Evolutionary conservation across 2,329 filamentous ascomycete species (phyloP).

Genomic region (Monosporascus sp.): DNA sequence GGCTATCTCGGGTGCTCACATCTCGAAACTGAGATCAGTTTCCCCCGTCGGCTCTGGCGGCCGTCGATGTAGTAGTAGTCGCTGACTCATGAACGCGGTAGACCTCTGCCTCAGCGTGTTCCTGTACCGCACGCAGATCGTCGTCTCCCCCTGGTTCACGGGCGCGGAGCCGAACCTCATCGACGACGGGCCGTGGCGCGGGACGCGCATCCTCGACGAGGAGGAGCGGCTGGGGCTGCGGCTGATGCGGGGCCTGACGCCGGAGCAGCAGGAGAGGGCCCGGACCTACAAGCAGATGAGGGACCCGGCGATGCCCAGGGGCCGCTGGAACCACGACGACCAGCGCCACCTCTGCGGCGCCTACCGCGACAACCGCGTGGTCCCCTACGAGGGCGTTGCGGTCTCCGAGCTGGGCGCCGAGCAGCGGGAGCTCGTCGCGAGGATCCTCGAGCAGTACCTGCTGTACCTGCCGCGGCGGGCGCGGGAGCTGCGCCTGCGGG

Average conservation of each 20-base stretch:
- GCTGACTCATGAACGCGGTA: too few relatives aligned
- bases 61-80: too few relatives aligned
- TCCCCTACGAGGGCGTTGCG: conserved; percentile 66
- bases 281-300: conserved; percentile 55
- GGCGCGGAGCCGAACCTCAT: conserved; percentile 76
- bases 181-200: conserved; percentile 56
- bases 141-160: conserved; percentile 71
- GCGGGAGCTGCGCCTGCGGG: conserved; percentile 47
- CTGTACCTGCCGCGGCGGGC: conserved; percentile 59
- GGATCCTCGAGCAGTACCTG: conserved; percentile 59
- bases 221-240: conserved; percentile 61
- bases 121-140: conserved; percentile 58
- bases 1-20: too few relatives aligned
- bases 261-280: conserved; percentile 41
- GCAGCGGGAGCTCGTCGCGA: conserved; percentile 51
- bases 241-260: conserved; percentile 60
- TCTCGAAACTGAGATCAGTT: too few relatives aligned
- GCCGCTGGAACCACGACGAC: conserved; percentile 76
- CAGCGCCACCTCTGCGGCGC: conserved; percentile 74
- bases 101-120: conserved; percentile 68
- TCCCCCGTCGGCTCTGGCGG: too few relatives aligned
- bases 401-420: conserved; percentile 42
- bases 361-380: conserved; percentile 70
- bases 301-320: conserved; percentile 60
- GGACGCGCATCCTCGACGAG: conserved; percentile 59